These are phyloP conservation scores for Limtongozyma cylindracea DNA, from an alignment of 805 yeast species.

Conservation along the genomic window DNA sequence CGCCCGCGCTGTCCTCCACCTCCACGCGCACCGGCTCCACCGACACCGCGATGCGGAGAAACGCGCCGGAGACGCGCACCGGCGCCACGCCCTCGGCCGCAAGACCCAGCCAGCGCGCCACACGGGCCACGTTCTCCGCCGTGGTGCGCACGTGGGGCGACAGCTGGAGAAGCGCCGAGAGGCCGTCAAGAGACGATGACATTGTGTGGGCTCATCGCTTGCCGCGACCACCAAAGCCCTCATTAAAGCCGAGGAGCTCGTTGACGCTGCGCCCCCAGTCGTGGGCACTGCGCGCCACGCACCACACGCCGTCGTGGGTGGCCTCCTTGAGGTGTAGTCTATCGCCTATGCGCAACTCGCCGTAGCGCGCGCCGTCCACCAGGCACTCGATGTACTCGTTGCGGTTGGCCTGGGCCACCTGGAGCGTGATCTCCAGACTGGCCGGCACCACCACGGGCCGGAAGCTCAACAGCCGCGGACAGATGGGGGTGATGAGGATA, in stretches of 20 bases:
- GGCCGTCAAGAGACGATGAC: no score
- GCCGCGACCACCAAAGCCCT: constrained; percentile 32
- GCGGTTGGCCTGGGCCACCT: constrained; percentile 23
- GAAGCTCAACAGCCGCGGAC: constrained; percentile 79
- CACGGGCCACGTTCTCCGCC: no score
- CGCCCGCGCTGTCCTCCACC: no score
- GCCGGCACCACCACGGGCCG: constrained; percentile 71
- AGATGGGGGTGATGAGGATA: constrained; percentile 66
- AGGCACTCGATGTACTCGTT: constrained; percentile 24
- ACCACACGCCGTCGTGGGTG: constrained; percentile 46
- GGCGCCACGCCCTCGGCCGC: no score
- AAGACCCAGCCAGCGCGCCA: no score
- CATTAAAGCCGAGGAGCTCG: constrained; percentile 71
- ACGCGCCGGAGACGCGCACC: no score
- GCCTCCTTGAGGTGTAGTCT: constrained; percentile 51
- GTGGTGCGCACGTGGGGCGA: no score
- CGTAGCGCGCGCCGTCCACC: constrained; percentile 67
- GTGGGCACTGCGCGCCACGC: constrained; percentile 58
- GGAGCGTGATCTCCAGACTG: constrained; percentile 44
- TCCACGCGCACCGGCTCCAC: no score
- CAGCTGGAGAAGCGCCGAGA: no score
- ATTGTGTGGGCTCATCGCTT: no score
- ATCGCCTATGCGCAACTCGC: constrained; percentile 47
- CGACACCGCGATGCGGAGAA: no score
- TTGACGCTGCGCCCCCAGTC: constrained; percentile 90